Percentiles rank a stretch among this genome's conserved stretches.
Conservation (phyloP, 805 yeast species). For the Saccharomycopsis schoenii region DNA sequence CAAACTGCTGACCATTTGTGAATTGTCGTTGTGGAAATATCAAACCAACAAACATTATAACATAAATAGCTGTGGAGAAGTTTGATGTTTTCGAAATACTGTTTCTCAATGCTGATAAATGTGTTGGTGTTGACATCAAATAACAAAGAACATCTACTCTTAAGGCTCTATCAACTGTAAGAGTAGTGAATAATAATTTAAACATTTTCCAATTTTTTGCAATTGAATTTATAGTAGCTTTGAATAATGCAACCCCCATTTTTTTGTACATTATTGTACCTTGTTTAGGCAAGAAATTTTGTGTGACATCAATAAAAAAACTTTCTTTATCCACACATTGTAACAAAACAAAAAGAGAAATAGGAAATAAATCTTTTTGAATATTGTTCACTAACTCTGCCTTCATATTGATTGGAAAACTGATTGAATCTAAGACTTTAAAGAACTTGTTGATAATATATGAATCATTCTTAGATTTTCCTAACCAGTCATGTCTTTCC, state of each 20-base stretch:
- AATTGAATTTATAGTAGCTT: background rate
- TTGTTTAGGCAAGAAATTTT: background rate
- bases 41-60: constrained; percentile 2
- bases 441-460: background rate
- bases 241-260: background rate
- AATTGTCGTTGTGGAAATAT: constrained; percentile 8
- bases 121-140: background rate
- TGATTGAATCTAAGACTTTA: background rate
- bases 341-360: background rate
- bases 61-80: constrained; percentile 1
- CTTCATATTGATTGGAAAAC: background rate
- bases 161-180: background rate
- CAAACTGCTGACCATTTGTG: constrained; percentile 10
- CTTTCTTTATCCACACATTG: background rate
- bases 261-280: background rate
- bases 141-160: background rate
- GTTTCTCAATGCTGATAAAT: background rate
- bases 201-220: background rate
- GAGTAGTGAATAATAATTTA: background rate
- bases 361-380: background rate
- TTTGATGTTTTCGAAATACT: constrained; percentile 1
- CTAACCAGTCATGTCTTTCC: background rate
- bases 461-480: background rate
- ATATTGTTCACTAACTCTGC: background rate
- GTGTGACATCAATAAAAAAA: background rate